Conservation (phyloP, 805 yeast genomes). For the Candida pseudoglaebosa region DNA sequence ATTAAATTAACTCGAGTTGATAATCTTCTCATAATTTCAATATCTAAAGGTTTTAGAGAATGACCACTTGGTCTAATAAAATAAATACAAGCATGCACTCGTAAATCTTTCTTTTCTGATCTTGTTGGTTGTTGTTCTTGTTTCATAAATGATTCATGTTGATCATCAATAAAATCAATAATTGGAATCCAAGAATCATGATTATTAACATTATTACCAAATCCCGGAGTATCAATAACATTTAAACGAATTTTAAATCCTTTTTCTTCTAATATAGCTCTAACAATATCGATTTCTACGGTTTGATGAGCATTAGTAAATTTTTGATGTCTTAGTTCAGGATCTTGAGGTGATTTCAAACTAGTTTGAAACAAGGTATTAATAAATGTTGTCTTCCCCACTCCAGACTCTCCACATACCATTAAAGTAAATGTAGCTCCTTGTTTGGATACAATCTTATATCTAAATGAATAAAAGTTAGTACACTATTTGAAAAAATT, state of each 20-base stretch:
- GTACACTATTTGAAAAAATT: neutral
- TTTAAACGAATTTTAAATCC: conserved; percentile 74
- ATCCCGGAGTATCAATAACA: conserved; percentile 89
- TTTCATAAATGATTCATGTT: conserved; percentile 82
- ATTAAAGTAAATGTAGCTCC: conserved; percentile 78
- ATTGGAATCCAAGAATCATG: conserved; percentile 83
- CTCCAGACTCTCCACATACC: conserved; percentile 89
- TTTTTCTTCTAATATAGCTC: conserved; percentile 82
- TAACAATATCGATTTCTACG: conserved; percentile 70
- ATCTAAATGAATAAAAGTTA: conserved; percentile 32
- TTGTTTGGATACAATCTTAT: conserved; percentile 68
- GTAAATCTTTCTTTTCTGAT: conserved; percentile 60
- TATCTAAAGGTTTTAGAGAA: conserved; percentile 80
- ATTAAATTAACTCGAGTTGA: conserved; percentile 79
- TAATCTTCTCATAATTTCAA: conserved; percentile 81
- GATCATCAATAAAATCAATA: conserved; percentile 86
- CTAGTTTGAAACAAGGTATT: conserved; percentile 79
- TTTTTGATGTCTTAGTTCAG: conserved; percentile 53
- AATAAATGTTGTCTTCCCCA: conserved; percentile 89
- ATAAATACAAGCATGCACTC: conserved; percentile 89
- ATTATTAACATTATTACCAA: conserved; percentile 88
- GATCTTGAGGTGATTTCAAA: conserved; percentile 56
- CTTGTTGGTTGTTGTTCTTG: conserved; percentile 92
- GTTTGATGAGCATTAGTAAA: conserved; percentile 57
- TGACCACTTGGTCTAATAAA: conserved; percentile 92